These are phyloP conservation scores for Ophiostoma quercus DNA, from an alignment of 2,329 filamentous ascomycete genomes.

Conservation along the genomic window DNA sequence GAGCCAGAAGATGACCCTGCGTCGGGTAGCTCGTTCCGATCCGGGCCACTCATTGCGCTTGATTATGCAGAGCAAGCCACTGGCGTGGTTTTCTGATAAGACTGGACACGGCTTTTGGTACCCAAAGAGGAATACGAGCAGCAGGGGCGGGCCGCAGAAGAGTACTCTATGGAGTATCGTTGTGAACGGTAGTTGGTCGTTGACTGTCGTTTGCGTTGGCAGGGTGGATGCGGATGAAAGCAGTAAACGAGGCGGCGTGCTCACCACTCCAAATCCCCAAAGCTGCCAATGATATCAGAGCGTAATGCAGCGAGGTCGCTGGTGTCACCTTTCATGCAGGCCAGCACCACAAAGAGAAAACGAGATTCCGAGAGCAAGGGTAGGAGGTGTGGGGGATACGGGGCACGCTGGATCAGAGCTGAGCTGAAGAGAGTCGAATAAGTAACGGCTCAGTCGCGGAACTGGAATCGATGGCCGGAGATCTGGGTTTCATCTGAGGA, in stretches of 20 bases:
- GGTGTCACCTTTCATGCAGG: not conserved
- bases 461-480: too few relatives aligned
- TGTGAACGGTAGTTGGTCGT: not conserved
- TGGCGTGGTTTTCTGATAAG: not conserved
- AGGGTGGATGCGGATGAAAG: not conserved
- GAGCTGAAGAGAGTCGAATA: too few relatives aligned
- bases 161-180: not conserved
- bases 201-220: not conserved
- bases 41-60: conserved; percentile 22
- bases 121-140: conserved; percentile 16
- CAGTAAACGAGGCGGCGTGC: not conserved
- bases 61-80: not conserved
- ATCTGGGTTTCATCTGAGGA: too few relatives aligned
- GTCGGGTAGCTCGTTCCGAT: conserved; percentile 19
- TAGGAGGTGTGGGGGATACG: not conserved
- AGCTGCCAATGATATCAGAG: not conserved
- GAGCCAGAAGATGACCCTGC: conserved; percentile 18
- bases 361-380: not conserved
- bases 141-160: not conserved
- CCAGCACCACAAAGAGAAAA: not conserved
- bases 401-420: not conserved
- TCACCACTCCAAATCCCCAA: too few relatives aligned
- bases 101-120: not conserved
- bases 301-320: not conserved
- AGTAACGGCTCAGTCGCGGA: too few relatives aligned